A percentile compares a stretch with the other conserved stretches of the same genome.
Conservation (phyloP, 208 protist genomes). For the Crithidia brevicula region DNA sequence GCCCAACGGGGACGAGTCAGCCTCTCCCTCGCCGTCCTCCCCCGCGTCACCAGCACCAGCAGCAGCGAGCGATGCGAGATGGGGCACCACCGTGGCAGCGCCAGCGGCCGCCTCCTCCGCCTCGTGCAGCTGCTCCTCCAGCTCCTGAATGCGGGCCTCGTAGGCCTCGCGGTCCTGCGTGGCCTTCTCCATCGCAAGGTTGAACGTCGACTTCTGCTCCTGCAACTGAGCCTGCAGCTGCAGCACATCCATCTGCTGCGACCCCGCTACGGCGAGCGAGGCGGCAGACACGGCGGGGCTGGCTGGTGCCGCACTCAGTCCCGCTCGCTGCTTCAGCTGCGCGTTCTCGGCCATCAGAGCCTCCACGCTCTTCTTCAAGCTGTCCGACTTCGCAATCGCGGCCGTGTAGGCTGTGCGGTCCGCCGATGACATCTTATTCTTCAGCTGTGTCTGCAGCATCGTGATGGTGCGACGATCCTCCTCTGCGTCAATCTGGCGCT, state of each 20-base stretch:
- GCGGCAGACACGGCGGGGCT: conserved; percentile 4
- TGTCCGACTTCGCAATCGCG: conserved; percentile 36
- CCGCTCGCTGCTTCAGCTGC: conserved; percentile 14
- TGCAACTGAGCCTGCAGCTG: conserved; percentile 38
- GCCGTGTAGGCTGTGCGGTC: conserved; percentile 46
- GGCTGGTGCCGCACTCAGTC: neutral
- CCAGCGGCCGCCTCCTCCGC: conserved; percentile 19
- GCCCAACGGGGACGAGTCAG: conserved; percentile 2
- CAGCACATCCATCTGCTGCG: conserved; percentile 31
- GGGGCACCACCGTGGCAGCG: neutral
- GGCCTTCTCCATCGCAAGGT: conserved; percentile 32
- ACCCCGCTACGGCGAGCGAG: conserved; percentile 18
- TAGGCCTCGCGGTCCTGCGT: conserved; percentile 36
- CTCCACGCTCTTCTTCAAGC: conserved; percentile 44
- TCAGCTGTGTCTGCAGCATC: conserved; percentile 43
- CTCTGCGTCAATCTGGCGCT: conserved; percentile 31
- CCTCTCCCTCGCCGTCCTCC: conserved; percentile 10
- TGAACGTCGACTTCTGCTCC: conserved; percentile 28
- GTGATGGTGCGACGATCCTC: conserved; percentile 49
- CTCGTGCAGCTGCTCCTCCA: conserved; percentile 48
- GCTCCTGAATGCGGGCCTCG: conserved; percentile 39
- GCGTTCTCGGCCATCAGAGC: conserved; percentile 39
- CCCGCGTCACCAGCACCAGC: neutral
- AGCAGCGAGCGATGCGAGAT: neutral
- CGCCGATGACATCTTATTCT: conserved; percentile 36